A percentile compares a stretch with the other conserved stretches of the same genome.
phyloP scores from a whole-genome alignment of 257 asterid genomes.

The Mitragyna speciosa region DNA sequence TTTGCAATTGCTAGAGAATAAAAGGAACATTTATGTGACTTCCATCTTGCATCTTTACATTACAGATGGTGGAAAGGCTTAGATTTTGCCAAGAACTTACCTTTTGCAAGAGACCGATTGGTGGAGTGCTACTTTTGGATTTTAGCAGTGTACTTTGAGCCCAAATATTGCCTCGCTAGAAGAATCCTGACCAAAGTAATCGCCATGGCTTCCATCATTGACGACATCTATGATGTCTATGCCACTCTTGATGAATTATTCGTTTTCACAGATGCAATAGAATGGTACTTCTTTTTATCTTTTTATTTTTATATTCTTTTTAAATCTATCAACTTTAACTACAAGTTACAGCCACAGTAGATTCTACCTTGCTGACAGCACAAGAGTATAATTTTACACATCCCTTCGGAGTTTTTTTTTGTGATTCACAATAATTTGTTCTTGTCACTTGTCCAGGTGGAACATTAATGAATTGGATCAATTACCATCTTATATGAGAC shows the following conservation, averaged over 20 bases:
- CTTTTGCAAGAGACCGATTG: conserved; percentile 36
- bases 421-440: background rate
- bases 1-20: no score
- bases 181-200: conserved; percentile 26
- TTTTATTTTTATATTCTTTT: no score
- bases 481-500: conserved; percentile 24
- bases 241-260: conserved; percentile 28
- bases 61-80: conserved; percentile 43
- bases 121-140: conserved; percentile 37
- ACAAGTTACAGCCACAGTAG: no score
- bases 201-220: conserved; percentile 17
- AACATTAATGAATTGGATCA: conserved; percentile 1
- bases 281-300: conserved; percentile 21
- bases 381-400: background rate
- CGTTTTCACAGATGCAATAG: conserved; percentile 25
- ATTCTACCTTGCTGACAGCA: no score
- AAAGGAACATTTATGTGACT: no score
- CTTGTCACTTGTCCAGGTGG: conserved; percentile 25
- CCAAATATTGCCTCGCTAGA: conserved; percentile 14
- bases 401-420: no score
- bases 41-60: background rate
- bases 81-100: conserved; percentile 13
- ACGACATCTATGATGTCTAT: conserved; percentile 26
- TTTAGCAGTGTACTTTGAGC: conserved; percentile 31
- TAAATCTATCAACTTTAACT: no score